A percentile compares a stretch with the other conserved stretches of the same genome.
Evolutionary conservation across 2,329 filamentous ascomycete genomes (phyloP).

Genomic region (Claviceps monticola): DNA sequence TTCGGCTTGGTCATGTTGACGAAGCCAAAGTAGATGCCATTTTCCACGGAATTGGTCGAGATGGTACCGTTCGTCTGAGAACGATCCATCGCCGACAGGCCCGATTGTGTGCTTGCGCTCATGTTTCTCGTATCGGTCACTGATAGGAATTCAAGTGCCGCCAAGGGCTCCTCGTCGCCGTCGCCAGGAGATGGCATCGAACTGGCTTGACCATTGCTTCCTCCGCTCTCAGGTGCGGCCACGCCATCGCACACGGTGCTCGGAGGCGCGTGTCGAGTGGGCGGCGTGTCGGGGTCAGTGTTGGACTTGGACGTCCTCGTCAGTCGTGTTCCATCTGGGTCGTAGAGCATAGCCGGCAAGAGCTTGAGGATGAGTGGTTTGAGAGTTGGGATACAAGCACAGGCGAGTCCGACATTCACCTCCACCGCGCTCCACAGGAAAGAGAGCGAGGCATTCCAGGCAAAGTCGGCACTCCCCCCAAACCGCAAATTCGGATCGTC

Average conservation of each 20-base stretch:
- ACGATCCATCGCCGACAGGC: conserved; percentile 4
- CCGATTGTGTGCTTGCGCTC: conserved; percentile 6
- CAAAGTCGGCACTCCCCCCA: conserved; percentile 38
- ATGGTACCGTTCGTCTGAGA: conserved; percentile 19
- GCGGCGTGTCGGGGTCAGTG: conserved; percentile 17
- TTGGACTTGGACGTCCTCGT: conserved; percentile 14
- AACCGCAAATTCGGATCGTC: conserved; percentile 30
- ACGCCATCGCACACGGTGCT: neutral
- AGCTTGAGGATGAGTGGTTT: conserved; percentile 67
- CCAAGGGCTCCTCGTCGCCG: conserved; percentile 16
- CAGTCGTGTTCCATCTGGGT: conserved; percentile 29
- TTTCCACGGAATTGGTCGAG: conserved; percentile 24
- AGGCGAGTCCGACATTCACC: conserved; percentile 80
- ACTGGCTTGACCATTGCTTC: neutral
- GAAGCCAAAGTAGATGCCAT: conserved; percentile 58
- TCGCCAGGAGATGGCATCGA: conserved; percentile 3
- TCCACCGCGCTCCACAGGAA: conserved; percentile 93
- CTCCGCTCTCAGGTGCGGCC: neutral
- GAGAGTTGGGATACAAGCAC: conserved; percentile 80
- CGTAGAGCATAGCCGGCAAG: conserved; percentile 41
- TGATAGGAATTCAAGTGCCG: conserved; percentile 32
- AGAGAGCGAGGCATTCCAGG: conserved; percentile 67
- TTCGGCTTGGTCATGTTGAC: conserved; percentile 57
- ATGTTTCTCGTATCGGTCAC: conserved; percentile 21
- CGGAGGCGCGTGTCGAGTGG: conserved; percentile 8